Evolutionary conservation across 495 filamentous ascomycete genomes (phyloP).

Genomic region (Penicillium argentinense): DNA sequence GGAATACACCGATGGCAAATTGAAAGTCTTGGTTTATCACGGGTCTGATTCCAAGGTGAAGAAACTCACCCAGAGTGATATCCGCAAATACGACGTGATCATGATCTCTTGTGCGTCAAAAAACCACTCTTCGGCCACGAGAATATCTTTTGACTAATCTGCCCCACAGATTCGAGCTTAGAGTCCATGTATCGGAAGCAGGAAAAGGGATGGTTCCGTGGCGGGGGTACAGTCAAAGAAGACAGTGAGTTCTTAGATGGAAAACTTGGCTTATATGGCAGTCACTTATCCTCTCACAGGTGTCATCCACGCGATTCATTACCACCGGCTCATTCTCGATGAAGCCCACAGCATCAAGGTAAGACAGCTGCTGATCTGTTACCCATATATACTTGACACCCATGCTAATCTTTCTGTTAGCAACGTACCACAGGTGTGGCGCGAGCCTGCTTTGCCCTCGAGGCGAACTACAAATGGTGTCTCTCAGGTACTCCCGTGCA

Average conservation of each 20-base stretch:
- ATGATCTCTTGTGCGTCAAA: slow-evolving; percentile 82
- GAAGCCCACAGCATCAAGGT: slow-evolving; percentile 96
- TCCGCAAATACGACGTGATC: slow-evolving; percentile 84
- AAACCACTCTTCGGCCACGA: no score
- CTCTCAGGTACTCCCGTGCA: slow-evolving; percentile 92
- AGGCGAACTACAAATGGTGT: slow-evolving; percentile 88
- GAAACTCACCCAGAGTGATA: slow-evolving; percentile 64
- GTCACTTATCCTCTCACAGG: no score
- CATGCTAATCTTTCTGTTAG: slow-evolving; percentile 36
- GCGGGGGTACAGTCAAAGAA: slow-evolving; percentile 73
- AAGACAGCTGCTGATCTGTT: slow-evolving; percentile 7
- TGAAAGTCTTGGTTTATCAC: slow-evolving; percentile 88
- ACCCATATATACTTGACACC: neutral
- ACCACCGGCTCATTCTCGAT: slow-evolving; percentile 90
- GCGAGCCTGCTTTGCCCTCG: slow-evolving; percentile 89
- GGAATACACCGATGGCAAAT: slow-evolving; percentile 83
- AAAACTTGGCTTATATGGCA: neutral
- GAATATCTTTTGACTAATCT: slow-evolving; percentile 19
- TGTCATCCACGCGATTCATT: slow-evolving; percentile 79
- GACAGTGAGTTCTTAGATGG: slow-evolving; percentile 54
- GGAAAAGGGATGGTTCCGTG: slow-evolving; percentile 83
- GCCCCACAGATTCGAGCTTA: slow-evolving; percentile 66
- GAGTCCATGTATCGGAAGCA: slow-evolving; percentile 92
- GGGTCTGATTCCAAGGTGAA: slow-evolving; percentile 82
- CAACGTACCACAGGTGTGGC: slow-evolving; percentile 82